Conservation (phyloP, 2,329 filamentous ascomycete species). For the Neopestalotiopsis sp. region DNA sequence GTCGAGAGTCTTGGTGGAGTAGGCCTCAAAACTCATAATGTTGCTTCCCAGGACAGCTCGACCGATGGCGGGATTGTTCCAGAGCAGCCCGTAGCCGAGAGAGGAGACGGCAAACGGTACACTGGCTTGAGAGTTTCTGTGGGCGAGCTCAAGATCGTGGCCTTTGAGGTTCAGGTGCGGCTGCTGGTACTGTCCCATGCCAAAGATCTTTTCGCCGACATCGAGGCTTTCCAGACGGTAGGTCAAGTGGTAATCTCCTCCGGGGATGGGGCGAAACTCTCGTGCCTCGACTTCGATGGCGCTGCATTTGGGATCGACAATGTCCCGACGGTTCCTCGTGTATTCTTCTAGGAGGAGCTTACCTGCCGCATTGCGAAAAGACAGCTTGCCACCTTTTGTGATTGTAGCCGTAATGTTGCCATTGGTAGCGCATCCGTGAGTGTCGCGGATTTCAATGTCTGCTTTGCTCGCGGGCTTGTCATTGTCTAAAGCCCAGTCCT, state of each 20-base stretch:
- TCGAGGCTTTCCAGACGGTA: conserved; percentile 60
- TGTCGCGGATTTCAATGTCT: conserved; percentile 24
- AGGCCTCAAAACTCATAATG: conserved; percentile 65
- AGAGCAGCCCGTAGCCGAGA: conserved; percentile 66
- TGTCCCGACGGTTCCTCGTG: conserved; percentile 53
- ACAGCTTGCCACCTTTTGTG: conserved; percentile 54
- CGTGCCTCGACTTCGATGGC: conserved; percentile 61
- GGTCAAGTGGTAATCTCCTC: conserved; percentile 60
- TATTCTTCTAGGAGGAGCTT: conserved; percentile 58
- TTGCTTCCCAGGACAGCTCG: conserved; percentile 66
- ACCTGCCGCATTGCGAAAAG: conserved; percentile 46
- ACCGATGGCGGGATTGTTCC: conserved; percentile 70
- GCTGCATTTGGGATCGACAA: conserved; percentile 62
- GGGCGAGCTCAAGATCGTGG: conserved; percentile 65
- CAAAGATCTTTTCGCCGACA: conserved; percentile 64
- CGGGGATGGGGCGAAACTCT: conserved; percentile 59
- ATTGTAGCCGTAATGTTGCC: conserved; percentile 53
- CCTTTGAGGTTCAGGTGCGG: conserved; percentile 68
- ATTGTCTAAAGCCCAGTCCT: conserved; percentile 46
- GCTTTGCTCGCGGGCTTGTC: conserved; percentile 23
- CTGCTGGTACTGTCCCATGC: conserved; percentile 74
- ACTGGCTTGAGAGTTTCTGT: conserved; percentile 69
- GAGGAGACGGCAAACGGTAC: conserved; percentile 67
- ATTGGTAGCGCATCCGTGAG: conserved; percentile 47
- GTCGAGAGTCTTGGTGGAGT: conserved; percentile 61